Base-by-base conservation (phyloP, 257 asterid species). In the Verbascum thapsus region DNA sequence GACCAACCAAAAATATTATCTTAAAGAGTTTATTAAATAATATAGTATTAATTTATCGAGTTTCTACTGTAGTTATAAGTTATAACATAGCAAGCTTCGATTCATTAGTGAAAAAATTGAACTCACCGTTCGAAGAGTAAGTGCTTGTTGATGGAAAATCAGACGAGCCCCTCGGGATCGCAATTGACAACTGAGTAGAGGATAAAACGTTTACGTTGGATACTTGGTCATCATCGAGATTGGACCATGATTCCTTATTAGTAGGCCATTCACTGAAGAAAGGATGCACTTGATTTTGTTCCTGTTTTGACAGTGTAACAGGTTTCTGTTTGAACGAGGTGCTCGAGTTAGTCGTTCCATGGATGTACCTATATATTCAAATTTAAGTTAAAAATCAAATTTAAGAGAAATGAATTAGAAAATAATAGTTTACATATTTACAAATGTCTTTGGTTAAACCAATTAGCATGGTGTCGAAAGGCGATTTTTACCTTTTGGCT, bases 191-290 rank as follows among this genome's bases (percentile, higher is more conserved):
- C 75, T 86, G 95, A 55, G 96, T 86, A 0, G 94, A 82, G 51
- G 95, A 88, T 74, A 75, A 80, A 13, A 81, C 56, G 38, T 76
- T 82, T 67, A 77, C 83, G 81, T 79, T 73, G 38, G 85, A 72
- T 37, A 81, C 89, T 53, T 74, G 87, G 13, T 70, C 85, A 16
- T 80, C 87, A 13, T 86, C 86, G 0, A 88, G 83, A 61, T 69
- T 73, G 57, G 95, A 86, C 98, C 96, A 91, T 9, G 95, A 78
- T 70, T 84, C 96, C 71, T 86, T 88, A 18, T 83, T 64, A 5
- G 86, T 77, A 8, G 98, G 96, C 95, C 95, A 86, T 79, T 91
- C 96, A 3, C 84, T 87, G 26, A 91, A 91, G 86, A 88, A 91
- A 61, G 87, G 90, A 53, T 79, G 96, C 70, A 91, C 86, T 0